Evolutionary conservation across 306 rosid genomes (phyloP).

Genomic region (Rosa chinensis): DNA sequence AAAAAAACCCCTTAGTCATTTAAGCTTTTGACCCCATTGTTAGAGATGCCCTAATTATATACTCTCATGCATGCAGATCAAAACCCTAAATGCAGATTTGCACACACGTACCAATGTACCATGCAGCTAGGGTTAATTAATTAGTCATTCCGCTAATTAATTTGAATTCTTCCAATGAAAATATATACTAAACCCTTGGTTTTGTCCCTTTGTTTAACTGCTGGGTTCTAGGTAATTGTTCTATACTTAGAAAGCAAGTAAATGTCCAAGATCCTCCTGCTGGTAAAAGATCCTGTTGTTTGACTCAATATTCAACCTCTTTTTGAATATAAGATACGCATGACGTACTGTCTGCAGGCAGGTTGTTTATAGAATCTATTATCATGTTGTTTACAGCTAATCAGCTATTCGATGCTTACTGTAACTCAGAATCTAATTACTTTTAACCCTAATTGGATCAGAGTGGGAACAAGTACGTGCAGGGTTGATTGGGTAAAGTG

Average conservation of each 20-base stretch:
- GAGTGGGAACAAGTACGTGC: neutral
- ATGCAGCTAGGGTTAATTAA: neutral
- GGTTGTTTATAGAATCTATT: constrained; percentile 6
- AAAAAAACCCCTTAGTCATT: no score
- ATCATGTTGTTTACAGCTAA: neutral
- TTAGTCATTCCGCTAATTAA: neutral
- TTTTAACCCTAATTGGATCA: neutral
- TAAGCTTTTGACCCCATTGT: no score
- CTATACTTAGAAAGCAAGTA: neutral
- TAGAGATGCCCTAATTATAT: no score
- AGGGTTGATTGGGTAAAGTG: neutral
- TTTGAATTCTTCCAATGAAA: neutral
- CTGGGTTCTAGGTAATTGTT: neutral
- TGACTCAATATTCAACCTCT: neutral
- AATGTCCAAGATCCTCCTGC: constrained; percentile 28
- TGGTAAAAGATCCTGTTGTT: constrained; percentile 23
- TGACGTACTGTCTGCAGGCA: constrained; percentile 12
- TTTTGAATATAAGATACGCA: neutral
- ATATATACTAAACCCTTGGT: neutral
- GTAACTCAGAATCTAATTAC: neutral
- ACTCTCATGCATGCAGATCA: neutral
- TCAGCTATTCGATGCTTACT: neutral
- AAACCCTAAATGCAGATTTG: neutral
- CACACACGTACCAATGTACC: neutral
- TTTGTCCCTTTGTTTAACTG: neutral